phyloP scores from a whole-genome alignment of 2,329 filamentous ascomycete genomes.

The Aspergillus sp. region DNA sequence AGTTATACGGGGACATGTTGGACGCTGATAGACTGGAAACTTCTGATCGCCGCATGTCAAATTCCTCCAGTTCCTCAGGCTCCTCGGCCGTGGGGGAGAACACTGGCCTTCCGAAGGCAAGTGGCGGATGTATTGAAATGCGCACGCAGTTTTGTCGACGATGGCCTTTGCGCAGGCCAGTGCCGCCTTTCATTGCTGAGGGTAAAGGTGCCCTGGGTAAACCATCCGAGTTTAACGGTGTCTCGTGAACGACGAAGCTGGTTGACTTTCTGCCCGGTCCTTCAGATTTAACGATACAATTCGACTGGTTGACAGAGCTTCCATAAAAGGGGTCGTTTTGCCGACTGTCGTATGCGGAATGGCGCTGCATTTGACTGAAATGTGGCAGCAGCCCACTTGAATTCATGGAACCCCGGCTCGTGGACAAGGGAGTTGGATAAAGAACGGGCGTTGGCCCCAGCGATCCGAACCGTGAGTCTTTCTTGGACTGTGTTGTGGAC shows the following conservation, averaged over 20 bases:
- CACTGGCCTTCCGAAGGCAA: constrained; percentile 26
- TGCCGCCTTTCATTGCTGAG: constrained; percentile 29
- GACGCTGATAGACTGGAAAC: constrained; percentile 14
- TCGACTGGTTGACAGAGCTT: constrained; percentile 13
- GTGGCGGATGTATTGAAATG: constrained; percentile 34
- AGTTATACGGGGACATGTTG: constrained; percentile 10
- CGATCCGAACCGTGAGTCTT: constrained; percentile 9
- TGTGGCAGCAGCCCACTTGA: constrained; percentile 13
- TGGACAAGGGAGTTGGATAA: constrained; percentile 1
- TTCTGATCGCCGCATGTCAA: constrained; percentile 18
- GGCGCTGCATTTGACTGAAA: constrained; percentile 20
- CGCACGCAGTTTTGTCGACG: constrained; percentile 40
- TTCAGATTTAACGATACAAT: not conserved
- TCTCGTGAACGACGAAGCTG: constrained; percentile 11
- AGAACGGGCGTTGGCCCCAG: constrained; percentile 2
- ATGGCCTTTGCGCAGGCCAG: constrained; percentile 33
- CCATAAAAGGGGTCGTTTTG: constrained; percentile 23
- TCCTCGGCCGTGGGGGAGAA: constrained; percentile 34
- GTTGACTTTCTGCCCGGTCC: constrained; percentile 13
- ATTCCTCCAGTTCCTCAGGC: constrained; percentile 27
- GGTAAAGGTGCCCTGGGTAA: constrained; percentile 18
- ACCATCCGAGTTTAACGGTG: constrained; percentile 17
- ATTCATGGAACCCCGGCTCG: constrained; percentile 6
- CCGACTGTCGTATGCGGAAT: constrained; percentile 15
- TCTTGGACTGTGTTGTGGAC: constrained; percentile 15